Conservation (phyloP, 2,329 filamentous ascomycete genomes). For the Alternaria ventricosa region DNA sequence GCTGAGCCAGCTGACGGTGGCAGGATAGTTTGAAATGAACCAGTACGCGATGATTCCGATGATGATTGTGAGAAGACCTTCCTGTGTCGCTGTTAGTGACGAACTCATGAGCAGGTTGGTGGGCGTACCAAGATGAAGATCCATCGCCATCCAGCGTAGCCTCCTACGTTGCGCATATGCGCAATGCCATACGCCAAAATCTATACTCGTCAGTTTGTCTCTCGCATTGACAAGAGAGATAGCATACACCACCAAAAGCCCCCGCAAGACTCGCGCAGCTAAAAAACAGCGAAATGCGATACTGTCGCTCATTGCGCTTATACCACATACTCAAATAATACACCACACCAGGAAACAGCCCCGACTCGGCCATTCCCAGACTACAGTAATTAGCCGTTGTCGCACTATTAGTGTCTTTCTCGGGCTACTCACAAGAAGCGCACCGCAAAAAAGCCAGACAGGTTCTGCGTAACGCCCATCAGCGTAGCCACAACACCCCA, state of each 20-base stretch:
- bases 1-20: constrained; percentile 64
- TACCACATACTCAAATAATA: constrained; percentile 71
- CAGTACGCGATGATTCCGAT: constrained; percentile 52
- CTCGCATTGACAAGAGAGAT: too few species aligned
- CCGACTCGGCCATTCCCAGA: constrained; percentile 45
- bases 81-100: constrained; percentile 28
- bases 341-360: constrained; percentile 51
- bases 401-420: too few species aligned
- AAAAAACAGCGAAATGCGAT: constrained; percentile 66
- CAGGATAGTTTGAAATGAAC: constrained; percentile 72
- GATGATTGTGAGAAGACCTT: constrained; percentile 47
- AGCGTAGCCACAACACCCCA: constrained; percentile 60
- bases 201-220: not conserved
- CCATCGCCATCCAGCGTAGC: constrained; percentile 50
- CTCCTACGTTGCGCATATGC: constrained; percentile 65
- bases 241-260: constrained; percentile 64
- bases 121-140: constrained; percentile 49
- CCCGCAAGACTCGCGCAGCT: constrained; percentile 64
- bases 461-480: constrained; percentile 57
- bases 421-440: constrained; percentile 53
- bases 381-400: constrained; percentile 10
- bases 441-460: constrained; percentile 54
- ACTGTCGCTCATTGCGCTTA: constrained; percentile 64
- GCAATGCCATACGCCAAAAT: constrained; percentile 60
- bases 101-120: too few species aligned